Percentiles rank a stretch among this genome's conserved stretches.
Conservation (phyloP, 73 alveolate species). For the Paramecium caudatum region DNA sequence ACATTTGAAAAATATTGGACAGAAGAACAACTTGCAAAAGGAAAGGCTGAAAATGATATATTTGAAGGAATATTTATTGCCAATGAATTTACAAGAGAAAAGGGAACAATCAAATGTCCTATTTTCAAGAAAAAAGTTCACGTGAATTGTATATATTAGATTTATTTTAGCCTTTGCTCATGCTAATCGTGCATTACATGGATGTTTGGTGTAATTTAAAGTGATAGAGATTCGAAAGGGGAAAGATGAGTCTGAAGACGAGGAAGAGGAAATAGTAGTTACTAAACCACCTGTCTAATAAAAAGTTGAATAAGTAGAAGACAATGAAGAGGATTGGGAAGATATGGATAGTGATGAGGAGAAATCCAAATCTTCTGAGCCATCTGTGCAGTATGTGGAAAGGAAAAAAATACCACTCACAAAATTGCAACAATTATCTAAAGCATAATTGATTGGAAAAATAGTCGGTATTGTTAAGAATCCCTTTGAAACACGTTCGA, state of each 20-base stretch:
- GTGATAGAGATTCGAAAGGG: neutral
- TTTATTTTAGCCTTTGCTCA: neutral
- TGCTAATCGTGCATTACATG: slow-evolving; percentile 75
- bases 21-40: slow-evolving; percentile 24
- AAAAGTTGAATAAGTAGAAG: slow-evolving; percentile 39
- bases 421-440: neutral
- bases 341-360: slow-evolving; percentile 24
- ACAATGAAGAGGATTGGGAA: slow-evolving; percentile 71
- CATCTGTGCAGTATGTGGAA: neutral
- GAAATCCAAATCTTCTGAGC: neutral
- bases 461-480: slow-evolving; percentile 26
- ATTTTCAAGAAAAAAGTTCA: slow-evolving; percentile 24
- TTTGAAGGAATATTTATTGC: slow-evolving; percentile 56
- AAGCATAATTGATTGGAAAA: neutral
- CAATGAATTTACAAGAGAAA: neutral
- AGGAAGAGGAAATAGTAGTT: neutral
- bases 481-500: neutral
- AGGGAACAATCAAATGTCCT: slow-evolving; percentile 43
- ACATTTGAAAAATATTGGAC: slow-evolving; percentile 20
- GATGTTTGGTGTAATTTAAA: slow-evolving; percentile 57
- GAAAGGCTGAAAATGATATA: neutral
- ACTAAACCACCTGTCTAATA: neutral
- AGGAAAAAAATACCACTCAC: neutral
- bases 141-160: neutral
- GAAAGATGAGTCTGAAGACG: neutral